Percentiles rank a stretch among this genome's conserved stretches.
These are phyloP conservation scores for Apiotrichum mycotoxinovorans DNA, from an alignment of 1,284 basidiomycete species.

Conservation along the genomic window DNA sequence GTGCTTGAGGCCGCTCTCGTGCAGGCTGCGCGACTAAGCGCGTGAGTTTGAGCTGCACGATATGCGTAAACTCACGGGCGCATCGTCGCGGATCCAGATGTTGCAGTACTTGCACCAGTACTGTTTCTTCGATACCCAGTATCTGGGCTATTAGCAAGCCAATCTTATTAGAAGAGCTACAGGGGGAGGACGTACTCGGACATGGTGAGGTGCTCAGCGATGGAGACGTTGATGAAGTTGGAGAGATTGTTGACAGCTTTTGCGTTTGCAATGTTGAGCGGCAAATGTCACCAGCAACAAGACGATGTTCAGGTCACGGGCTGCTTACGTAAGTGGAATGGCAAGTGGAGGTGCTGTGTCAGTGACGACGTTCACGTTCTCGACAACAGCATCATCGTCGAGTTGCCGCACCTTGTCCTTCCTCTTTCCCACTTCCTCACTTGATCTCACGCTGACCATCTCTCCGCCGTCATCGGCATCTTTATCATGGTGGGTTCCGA, in stretches of 20 bases:
- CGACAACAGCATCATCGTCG: neutral
- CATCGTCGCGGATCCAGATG: conserved; percentile 77
- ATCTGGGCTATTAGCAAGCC: conserved; percentile 27
- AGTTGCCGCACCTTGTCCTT: too few species aligned
- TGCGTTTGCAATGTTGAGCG: too few species aligned
- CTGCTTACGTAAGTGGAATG: neutral
- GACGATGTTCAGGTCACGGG: neutral
- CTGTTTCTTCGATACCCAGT: conserved; percentile 54
- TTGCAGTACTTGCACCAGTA: conserved; percentile 54
- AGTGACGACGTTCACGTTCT: neutral
- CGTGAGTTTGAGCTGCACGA: neutral
- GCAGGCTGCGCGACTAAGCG: conserved; percentile 79
- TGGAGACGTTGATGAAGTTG: neutral
- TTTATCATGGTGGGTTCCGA: conserved; percentile 11
- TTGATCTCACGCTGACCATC: neutral
- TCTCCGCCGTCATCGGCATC: too few species aligned
- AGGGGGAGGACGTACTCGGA: conserved; percentile 27
- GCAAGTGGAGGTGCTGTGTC: neutral
- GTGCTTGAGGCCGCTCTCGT: conserved; percentile 90
- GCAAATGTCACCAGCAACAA: neutral
- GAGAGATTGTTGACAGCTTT: neutral
- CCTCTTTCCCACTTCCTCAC: too few species aligned
- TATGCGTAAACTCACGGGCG: conserved; percentile 55
- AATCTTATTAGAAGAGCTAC: neutral
- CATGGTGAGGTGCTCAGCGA: conserved; percentile 13